These are phyloP conservation scores for Suillus discolor DNA, from an alignment of 768 basidiomycete genomes.

Conservation along the genomic window DNA sequence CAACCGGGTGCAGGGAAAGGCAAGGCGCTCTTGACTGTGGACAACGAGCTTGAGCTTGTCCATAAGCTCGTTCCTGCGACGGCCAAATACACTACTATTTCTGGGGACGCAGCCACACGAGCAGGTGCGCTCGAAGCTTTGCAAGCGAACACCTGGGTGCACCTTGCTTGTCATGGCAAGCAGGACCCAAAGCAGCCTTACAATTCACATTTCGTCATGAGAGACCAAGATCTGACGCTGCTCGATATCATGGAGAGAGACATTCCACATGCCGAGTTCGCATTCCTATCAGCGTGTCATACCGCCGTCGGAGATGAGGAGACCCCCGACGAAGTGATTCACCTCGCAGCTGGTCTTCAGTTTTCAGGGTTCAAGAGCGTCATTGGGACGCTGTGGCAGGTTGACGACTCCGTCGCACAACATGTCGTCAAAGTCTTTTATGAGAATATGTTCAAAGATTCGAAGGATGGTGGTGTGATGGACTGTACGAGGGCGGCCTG, in stretches of 20 bases:
- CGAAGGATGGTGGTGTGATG: too few species aligned
- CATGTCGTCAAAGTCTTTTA: too few species aligned
- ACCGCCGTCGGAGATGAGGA: background rate
- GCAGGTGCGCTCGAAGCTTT: constrained; percentile 2
- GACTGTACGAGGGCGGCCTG: too few species aligned
- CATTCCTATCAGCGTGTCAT: constrained; percentile 9
- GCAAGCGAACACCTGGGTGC: constrained; percentile 16
- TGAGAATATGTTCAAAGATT: too few species aligned
- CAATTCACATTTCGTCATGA: constrained; percentile 5
- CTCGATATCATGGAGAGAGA: constrained; percentile 2
- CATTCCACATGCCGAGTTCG: background rate
- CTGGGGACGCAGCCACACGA: background rate
- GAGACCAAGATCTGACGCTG: background rate
- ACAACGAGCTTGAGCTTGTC: background rate
- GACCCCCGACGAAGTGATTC: too few species aligned
- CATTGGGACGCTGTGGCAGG: too few species aligned
- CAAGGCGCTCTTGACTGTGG: background rate
- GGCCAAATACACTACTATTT: background rate
- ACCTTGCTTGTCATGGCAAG: constrained; percentile 43
- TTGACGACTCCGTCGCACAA: too few species aligned
- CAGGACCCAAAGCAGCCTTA: constrained; percentile 27
- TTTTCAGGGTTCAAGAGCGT: too few species aligned
- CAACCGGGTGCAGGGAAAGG: background rate
- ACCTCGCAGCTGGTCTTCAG: too few species aligned
- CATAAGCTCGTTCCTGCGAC: background rate